phyloP scores from a whole-genome alignment of 176 grass and related monocot species.

The Hyparrhenia diplandra region DNA sequence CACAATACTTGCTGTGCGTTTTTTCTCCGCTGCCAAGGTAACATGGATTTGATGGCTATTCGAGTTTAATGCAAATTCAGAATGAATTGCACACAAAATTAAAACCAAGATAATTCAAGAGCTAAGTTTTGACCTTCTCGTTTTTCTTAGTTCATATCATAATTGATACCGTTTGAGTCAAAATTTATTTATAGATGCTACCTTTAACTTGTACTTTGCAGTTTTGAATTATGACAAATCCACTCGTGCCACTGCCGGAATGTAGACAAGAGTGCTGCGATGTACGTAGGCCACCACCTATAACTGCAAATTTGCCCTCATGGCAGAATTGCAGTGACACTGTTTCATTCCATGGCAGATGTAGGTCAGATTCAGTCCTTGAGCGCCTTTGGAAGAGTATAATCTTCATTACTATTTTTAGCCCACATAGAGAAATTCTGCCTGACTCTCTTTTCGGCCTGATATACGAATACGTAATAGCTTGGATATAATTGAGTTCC shows the following conservation, averaged over 20 bases:
- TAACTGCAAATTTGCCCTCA: background rate
- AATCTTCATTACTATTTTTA: no score
- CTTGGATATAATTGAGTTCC: no score
- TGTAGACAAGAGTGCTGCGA: background rate
- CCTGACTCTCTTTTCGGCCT: no score
- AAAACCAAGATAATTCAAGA: background rate
- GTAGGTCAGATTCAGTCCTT: no score
- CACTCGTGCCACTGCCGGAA: background rate
- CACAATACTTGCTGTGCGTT: background rate
- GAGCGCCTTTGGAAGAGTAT: no score
- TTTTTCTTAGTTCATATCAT: background rate
- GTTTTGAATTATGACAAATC: background rate
- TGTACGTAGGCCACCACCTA: background rate
- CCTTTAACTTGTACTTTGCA: background rate
- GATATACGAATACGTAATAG: no score
- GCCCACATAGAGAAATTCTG: no score
- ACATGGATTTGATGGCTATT: background rate
- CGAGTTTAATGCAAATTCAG: background rate
- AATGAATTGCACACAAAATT: background rate
- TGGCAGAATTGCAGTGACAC: no score
- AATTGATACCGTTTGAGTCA: background rate
- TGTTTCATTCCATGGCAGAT: no score
- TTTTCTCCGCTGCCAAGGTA: background rate
- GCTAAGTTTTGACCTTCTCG: background rate
- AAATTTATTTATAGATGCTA: background rate